Evolutionary conservation across 495 filamentous ascomycete genomes (phyloP).

Genomic region (Pseudoneurospora amorphoporcata): DNA sequence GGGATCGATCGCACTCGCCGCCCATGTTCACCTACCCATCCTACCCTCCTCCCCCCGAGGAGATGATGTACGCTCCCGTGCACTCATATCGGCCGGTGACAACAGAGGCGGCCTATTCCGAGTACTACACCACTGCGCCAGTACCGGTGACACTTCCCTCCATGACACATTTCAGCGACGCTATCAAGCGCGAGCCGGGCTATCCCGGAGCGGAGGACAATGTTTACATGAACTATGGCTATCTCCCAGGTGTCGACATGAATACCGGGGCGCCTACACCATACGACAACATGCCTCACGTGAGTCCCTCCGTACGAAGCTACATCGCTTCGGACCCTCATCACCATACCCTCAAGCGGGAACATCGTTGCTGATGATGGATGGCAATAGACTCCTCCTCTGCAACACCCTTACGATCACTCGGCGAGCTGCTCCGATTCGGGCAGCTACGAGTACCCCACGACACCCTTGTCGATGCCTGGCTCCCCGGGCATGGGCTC

Average conservation of each 20-base stretch:
- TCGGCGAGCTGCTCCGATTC: conserved; percentile 53
- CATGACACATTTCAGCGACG: conserved; percentile 51
- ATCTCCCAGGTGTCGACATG: conserved; percentile 67
- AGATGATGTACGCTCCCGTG: conserved; percentile 50
- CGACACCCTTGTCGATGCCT: conserved; percentile 59
- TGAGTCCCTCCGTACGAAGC: conserved; percentile 38
- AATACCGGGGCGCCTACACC: conserved; percentile 32
- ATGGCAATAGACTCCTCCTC: conserved; percentile 64
- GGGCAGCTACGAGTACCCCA: conserved; percentile 48
- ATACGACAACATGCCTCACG: conserved; percentile 60
- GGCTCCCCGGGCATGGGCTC: conserved; percentile 45
- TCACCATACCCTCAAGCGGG: conserved; percentile 24
- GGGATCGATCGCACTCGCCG: conserved; percentile 61
- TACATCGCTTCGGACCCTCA: conserved; percentile 5
- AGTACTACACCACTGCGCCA: conserved; percentile 53
- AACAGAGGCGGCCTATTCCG: conserved; percentile 49
- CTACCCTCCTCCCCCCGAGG: conserved; percentile 57
- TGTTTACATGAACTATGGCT: conserved; percentile 68
- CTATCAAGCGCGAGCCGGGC: conserved; percentile 48
- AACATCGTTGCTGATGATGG: conserved; percentile 39
- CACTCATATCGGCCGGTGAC: conserved; percentile 56
- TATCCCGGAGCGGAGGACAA: conserved; percentile 50
- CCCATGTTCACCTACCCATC: conserved; percentile 61
- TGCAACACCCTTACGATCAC: conserved; percentile 71
- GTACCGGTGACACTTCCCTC: conserved; percentile 52